A percentile compares a stretch with the other conserved stretches of the same genome.
Evolutionary conservation across 176 grass and related monocot species (phyloP).

Genomic region (Metroxylon sagu): DNA sequence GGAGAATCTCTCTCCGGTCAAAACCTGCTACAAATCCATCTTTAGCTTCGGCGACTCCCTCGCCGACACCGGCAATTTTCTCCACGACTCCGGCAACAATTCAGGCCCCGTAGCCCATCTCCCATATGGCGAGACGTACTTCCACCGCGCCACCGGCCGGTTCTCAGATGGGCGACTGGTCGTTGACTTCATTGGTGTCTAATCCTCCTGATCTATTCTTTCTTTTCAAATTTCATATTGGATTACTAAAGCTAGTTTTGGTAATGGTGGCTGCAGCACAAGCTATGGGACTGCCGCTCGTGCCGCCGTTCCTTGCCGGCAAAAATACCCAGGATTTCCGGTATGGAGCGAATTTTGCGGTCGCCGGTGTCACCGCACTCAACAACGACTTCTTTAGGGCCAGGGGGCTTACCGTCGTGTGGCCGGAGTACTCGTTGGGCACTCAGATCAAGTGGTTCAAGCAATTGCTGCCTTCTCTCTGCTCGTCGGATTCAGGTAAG

Average conservation of each 20-base stretch:
- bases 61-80: conserved; percentile 51
- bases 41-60: conserved; percentile 70
- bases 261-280: conserved; percentile 37
- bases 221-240: background rate
- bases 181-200: conserved; percentile 53
- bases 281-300: conserved; percentile 29
- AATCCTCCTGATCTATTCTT: background rate
- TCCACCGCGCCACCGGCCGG: conserved; percentile 32
- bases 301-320: conserved; percentile 30
- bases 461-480: conserved; percentile 27
- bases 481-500: conserved; percentile 2
- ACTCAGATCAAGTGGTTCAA: conserved; percentile 39
- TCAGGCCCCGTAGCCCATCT: conserved; percentile 2
- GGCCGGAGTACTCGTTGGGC: conserved; percentile 11
- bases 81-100: background rate
- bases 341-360: conserved; percentile 48
- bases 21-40: conserved; percentile 42
- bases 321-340: conserved; percentile 23
- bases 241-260: conserved; percentile 2
- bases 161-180: conserved; percentile 44
- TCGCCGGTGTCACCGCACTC: conserved; percentile 31
- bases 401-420: conserved; percentile 20
- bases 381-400: conserved; percentile 23
- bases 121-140: conserved; percentile 63
- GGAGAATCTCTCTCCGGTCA: background rate